Evolutionary conservation across 176 grass and related monocot species (phyloP), one percentile per base, ranked within the genome.

Genomic region (Cocos nucifera): DNA sequence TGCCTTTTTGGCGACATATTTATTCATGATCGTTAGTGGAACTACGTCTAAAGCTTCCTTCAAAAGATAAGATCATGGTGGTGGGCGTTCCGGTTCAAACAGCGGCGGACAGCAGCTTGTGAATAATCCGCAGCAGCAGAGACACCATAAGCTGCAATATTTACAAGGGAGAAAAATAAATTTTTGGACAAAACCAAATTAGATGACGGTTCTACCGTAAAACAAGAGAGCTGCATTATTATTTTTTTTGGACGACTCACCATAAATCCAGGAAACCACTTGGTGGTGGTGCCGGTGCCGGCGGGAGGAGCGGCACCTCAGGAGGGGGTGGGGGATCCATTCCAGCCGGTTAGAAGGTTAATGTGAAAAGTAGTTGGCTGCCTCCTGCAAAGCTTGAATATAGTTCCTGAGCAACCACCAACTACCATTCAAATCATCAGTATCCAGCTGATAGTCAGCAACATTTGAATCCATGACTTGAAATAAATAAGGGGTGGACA

Each of bases 221-320:
- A 44, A 44, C 8, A 44, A 44, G 35, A 5, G 9, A 44, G 35
- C 8, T 44, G 35, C 35, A 44, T 12, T 12, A 0, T 44, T 44
- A 2, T 12, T 23, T 23, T 23, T 23, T 23, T 30, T 30, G 56
- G 22, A 26, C 17, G 10, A n/a, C 19, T 67, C 68, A 80, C 82
- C 62, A 73, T 24, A 53, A 68, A 59, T 73, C 63, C 15, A 85
- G 53, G 14, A 69, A 50, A 44, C 21, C 20, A 54, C 6, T 15
- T 0, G 4, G 58, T 64, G 14, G 48, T 28, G 72, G 72, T 23
- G 22, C 30, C 12, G 77, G 77, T 3, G 58, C 82, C 1, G 60
- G 77, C 17, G 57, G 73, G 69, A 78, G 78, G 28, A 86, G 78
- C 9, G 84, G 84, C 66, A 68, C 79, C 25, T 69, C 61, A 15